Evolutionary conservation across 2,329 filamentous ascomycete species (phyloP).

Genomic region (Orbilia quercus): DNA sequence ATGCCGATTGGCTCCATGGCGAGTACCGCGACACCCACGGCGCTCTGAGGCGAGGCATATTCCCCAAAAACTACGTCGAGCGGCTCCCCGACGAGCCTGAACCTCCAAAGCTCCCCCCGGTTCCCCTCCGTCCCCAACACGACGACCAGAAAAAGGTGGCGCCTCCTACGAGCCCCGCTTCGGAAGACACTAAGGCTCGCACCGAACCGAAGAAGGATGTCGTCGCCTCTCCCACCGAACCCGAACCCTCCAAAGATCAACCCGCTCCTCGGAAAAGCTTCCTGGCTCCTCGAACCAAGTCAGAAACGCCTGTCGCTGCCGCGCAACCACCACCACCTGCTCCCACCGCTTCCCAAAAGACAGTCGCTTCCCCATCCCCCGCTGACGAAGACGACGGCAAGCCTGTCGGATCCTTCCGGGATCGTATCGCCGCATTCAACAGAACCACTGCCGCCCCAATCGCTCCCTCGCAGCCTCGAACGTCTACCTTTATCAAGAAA

Average conservation of each 20-base stretch:
- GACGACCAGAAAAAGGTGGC: constrained; percentile 33
- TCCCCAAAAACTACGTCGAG: constrained; percentile 97
- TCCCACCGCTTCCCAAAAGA: constrained; percentile 21
- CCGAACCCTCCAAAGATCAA: constrained; percentile 20
- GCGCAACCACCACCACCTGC: no score
- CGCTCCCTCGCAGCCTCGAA: constrained; percentile 73
- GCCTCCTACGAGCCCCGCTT: constrained; percentile 19
- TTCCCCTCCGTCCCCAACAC: constrained; percentile 58
- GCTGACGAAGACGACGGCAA: constrained; percentile 34
- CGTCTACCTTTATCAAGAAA: constrained; percentile 86
- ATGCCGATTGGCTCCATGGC: constrained; percentile 91
- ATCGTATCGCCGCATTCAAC: constrained; percentile 97
- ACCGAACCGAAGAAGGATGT: constrained; percentile 7
- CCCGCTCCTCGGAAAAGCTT: constrained; percentile 42
- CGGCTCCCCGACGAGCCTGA: constrained; percentile 57
- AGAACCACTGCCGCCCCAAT: constrained; percentile 84
- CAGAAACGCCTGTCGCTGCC: constrained; percentile 59
- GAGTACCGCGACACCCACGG: constrained; percentile 84
- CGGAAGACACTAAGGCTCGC: constrained; percentile 12
- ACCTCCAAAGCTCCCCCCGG: constrained; percentile 47
- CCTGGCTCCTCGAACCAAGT: constrained; percentile 54
- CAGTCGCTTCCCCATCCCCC: constrained; percentile 23
- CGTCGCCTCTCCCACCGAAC: constrained; percentile 11
- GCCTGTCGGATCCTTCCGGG: constrained; percentile 77
- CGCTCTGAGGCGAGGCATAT: constrained; percentile 82